Conservation (phyloP, 169 alveolate genomes). For the Plasmodium berghei region DNA sequence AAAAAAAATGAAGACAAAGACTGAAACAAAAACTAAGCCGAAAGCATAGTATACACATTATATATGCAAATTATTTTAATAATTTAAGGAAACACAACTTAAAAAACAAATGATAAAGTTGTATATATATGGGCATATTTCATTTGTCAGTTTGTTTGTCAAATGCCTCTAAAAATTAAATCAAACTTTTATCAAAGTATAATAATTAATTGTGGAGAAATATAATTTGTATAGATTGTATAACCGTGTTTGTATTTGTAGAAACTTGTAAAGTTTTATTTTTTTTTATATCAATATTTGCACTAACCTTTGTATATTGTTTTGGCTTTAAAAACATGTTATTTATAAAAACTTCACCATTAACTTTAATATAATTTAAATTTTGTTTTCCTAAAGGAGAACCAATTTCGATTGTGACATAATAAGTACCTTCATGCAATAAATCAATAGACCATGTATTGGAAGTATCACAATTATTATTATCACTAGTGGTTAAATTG, state of each 20-base stretch:
- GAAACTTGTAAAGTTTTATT: conserved; percentile 43
- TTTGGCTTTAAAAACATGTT: conserved; percentile 60
- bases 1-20: too few species aligned
- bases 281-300: conserved; percentile 32
- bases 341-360: conserved; percentile 66
- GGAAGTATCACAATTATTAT: conserved; percentile 52
- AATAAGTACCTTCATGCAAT: conserved; percentile 58
- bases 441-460: conserved; percentile 77
- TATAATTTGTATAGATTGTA: conserved; percentile 62
- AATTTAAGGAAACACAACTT: too few species aligned
- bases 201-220: conserved; percentile 39
- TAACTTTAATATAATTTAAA: conserved; percentile 61
- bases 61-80: too few species aligned
- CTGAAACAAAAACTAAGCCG: too few species aligned
- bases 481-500: not conserved
- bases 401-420: conserved; percentile 70
- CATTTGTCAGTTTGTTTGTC: too few species aligned
- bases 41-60: too few species aligned
- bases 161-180: too few species aligned
- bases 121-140: not conserved
- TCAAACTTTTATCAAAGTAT: not conserved
- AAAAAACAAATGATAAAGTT: too few species aligned
- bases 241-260: conserved; percentile 71
- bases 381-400: conserved; percentile 76
- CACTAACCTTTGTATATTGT: conserved; percentile 67